Evolutionary conservation across 1,139 yeast species (phyloP), one percentile per base, ranked within the genome.

Genomic region (Meyerozyma carpophila): DNA sequence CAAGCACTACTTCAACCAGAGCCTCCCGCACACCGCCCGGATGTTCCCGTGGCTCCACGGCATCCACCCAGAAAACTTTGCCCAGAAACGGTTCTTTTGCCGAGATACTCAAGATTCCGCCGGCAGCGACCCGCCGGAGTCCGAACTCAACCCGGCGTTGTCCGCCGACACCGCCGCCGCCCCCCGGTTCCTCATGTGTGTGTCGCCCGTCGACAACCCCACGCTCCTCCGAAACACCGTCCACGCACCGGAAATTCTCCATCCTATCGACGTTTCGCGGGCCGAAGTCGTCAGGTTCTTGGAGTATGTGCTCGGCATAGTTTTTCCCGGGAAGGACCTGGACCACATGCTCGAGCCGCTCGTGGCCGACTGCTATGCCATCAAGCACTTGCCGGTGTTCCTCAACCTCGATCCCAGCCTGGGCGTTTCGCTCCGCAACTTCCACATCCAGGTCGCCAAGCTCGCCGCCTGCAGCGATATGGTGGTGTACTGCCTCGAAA

Each of bases 11-110:
- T 79, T 71, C 65, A 50, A 72, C 45, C 62, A 72, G 8, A 76
- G 79, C 1, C 65, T 89, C 32, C 96, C 96, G 0, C 79, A 75
- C 2, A 83, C 93, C 11, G 75, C 70, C 25, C 61, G 57, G 8
- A 79, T 90, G 74, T 91, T 90, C 55, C 98, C 98, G 1, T 90
- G 97, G 97, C 70, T 88, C 37, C 96, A 90, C 59, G 95, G 96
- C 0, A 63, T 81, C 21, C 79, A 79, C 50, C 62, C 58, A 29
- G 75, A 70, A 36, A 79, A 79, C 53, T 67, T 66, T 49, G 77
- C 82, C 3, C 84, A 79, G 52, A 60, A 70, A 37, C 66, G 63
- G 42, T 73, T 66, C 50, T 72, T 73, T 48, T 48, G 26, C 27
- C 37, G 26, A 11, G 26, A 20, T 32, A n/a, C n/a, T n/a, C n/a